Evolutionary conservation across 257 asterid species (phyloP).

Genomic region (Thymus quinquecostatus): DNA sequence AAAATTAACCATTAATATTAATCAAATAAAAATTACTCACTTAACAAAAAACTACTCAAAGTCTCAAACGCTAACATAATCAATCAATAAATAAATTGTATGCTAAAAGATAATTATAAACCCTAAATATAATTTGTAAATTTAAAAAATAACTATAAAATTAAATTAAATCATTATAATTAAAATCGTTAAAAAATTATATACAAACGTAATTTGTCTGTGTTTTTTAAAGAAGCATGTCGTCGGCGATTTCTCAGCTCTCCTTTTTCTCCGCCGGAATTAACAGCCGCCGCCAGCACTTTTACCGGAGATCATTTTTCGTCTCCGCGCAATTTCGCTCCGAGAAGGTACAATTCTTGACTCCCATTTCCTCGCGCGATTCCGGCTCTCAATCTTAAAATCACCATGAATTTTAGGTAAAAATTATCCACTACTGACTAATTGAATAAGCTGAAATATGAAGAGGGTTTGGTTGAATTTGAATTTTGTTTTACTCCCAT

Average conservation of each 20-base stretch:
- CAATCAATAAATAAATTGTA: no score
- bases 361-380: neutral
- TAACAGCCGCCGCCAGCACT: conserved; percentile 26
- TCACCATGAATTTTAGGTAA: neutral
- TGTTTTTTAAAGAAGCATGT: conserved; percentile 6
- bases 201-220: no score
- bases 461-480: conserved; percentile 8
- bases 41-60: no score
- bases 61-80: no score
- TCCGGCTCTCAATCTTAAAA: neutral
- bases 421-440: no score
- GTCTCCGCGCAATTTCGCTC: neutral
- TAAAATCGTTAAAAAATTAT: no score
- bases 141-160: no score
- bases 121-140: no score
- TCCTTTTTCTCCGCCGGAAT: conserved; percentile 20
- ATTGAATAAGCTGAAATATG: conserved; percentile 3
- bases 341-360: conserved; percentile 9
- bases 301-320: neutral
- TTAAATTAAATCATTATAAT: no score
- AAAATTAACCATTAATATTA: no score
- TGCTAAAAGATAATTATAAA: no score
- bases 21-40: no score
- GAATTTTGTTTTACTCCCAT: neutral
- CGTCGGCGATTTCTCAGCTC: conserved; percentile 31